Base-by-base conservation (phyloP, 768 basidiomycete species). In the Myochromella boudieri region DNA sequence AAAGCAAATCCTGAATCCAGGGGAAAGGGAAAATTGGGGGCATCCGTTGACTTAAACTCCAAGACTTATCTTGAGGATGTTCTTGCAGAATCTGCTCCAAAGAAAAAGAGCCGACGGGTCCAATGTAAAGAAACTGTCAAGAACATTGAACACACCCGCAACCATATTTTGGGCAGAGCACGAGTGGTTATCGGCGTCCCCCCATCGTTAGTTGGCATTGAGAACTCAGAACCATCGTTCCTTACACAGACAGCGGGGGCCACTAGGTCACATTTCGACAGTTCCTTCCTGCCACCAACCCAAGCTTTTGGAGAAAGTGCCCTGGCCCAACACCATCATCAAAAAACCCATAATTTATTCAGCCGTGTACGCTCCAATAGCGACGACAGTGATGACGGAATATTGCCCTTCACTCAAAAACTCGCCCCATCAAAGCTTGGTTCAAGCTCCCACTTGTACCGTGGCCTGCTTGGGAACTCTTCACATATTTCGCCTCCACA, bases 1-100 rank as follows among this genome's bases (percentile, higher is more conserved):
- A n/a, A 62, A 27, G 60, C 58, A 14, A 42, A 53, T 10, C 49
- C 56, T 11, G 14, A 37, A 48, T 38, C 43, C 28, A 48, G 47
- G 31, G 41, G 47, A 42, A 65, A 60, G 45, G 58, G 48, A 53
- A 64, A 53, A 46, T 55, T 37, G 52, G 62, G 56, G 25, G 45
- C 42, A 20, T 37, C 17, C 11, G 37, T 27, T 1, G 44, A 50
- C 12, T 38, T 55, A 7, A 48, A 49, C 10, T 54, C 63, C 15
- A 65, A 67, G 6, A 73, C 86, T 1, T 68, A 81, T 26, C 67
- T 87, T 42, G 78, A 82, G 51, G 74, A 77, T 3, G 62, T 81
- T n/a, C 60, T 83, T 8, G 64, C 71, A 24, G 67, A 70, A n/a
- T 68, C 62, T 3, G 64, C 62, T n/a, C 66, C 75, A 1, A 77